phyloP scores from a whole-genome alignment of 2,329 filamentous ascomycete species.

The Coleophoma crateriformis region DNA sequence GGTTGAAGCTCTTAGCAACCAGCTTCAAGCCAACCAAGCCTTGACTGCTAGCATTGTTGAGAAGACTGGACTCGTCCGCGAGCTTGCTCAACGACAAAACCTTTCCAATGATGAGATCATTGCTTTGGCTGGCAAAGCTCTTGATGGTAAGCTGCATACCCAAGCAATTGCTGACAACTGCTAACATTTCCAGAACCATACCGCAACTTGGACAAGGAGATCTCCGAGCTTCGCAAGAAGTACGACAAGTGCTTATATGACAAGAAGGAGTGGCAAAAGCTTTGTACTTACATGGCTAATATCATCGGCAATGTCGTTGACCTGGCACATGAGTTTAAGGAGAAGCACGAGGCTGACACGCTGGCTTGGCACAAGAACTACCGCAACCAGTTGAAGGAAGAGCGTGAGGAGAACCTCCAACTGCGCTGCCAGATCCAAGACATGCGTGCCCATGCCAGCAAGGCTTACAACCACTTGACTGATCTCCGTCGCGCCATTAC shows the following conservation, averaged over 20 bases:
- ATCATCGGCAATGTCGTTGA: constrained; percentile 52
- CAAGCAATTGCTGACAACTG: neutral
- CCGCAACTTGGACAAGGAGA: constrained; percentile 53
- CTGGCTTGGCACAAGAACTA: constrained; percentile 62
- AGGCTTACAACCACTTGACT: constrained; percentile 52
- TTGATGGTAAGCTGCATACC: constrained; percentile 42
- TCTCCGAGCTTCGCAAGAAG: constrained; percentile 55
- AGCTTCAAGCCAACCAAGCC: constrained; percentile 41
- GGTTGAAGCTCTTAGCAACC: constrained; percentile 53
- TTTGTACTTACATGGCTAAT: constrained; percentile 49
- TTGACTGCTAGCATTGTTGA: constrained; percentile 59
- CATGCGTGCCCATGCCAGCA: constrained; percentile 55
- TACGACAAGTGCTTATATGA: constrained; percentile 56
- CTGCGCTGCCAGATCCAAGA: constrained; percentile 63
- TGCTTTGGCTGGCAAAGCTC: constrained; percentile 46
- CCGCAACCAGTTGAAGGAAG: constrained; percentile 58
- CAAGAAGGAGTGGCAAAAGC: constrained; percentile 53
- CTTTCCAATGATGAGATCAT: constrained; percentile 55
- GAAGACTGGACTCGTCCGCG: constrained; percentile 56
- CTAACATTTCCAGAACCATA: constrained; percentile 41
- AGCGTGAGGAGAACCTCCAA: constrained; percentile 56
- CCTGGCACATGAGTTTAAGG: constrained; percentile 62
- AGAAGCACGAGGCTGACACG: constrained; percentile 55
- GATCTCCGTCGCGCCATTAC: constrained; percentile 51
- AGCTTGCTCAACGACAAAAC: constrained; percentile 44